phyloP scores from a whole-genome alignment of 108 stramenopile genomes.

The Mediolabrus comicus region DNA sequence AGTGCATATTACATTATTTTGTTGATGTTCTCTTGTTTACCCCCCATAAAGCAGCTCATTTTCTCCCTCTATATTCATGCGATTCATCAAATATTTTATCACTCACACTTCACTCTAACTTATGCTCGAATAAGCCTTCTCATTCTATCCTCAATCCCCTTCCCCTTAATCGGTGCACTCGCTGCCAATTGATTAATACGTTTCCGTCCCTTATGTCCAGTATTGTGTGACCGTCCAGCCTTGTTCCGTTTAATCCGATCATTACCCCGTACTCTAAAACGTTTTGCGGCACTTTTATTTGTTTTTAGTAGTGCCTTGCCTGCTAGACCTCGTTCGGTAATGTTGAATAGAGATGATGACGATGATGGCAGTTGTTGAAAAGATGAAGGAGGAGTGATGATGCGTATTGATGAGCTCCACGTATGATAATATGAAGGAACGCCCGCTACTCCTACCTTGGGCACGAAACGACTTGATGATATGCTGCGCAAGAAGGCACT shows the following conservation, averaged over 20 bases:
- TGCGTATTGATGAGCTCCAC: neutral
- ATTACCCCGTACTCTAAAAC: conserved; percentile 70
- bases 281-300: conserved; percentile 69
- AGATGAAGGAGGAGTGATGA: neutral
- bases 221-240: conserved; percentile 72
- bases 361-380: neutral
- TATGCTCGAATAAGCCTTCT: conserved; percentile 45
- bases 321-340: conserved; percentile 17
- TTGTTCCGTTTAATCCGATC: conserved; percentile 71
- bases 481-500: conserved; percentile 16
- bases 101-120: no score
- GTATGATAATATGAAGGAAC: neutral
- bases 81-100: no score
- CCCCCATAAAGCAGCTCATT: no score
- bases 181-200: conserved; percentile 60
- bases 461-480: conserved; percentile 1
- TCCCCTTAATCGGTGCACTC: conserved; percentile 59
- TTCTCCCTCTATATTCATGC: no score
- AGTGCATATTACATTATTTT: no score
- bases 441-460: no score
- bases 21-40: no score
- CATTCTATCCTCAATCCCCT: conserved; percentile 70
- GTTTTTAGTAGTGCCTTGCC: conserved; percentile 63
- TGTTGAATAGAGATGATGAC: neutral
- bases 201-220: conserved; percentile 70